Conservation (phyloP, 2,329 filamentous ascomycete species). For the Microdochium nivale region DNA sequence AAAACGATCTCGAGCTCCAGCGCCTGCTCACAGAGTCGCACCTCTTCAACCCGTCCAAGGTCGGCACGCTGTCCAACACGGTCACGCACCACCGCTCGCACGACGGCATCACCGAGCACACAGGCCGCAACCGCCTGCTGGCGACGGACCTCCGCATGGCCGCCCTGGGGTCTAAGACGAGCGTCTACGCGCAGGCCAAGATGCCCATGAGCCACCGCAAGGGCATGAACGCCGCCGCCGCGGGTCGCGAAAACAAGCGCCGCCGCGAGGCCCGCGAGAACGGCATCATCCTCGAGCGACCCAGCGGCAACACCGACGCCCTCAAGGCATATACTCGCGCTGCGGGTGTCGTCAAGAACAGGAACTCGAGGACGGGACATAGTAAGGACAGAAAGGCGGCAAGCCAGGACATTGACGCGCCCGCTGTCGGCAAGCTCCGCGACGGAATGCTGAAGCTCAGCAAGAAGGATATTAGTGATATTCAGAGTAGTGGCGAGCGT, state of each 20-base stretch:
- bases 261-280: constrained; percentile 79
- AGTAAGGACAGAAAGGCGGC: constrained; percentile 9
- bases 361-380: constrained; percentile 29
- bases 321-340: constrained; percentile 22
- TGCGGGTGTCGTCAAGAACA: constrained; percentile 14
- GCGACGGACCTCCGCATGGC: constrained; percentile 79
- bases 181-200: constrained; percentile 67
- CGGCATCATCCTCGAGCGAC: constrained; percentile 74
- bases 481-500: neutral
- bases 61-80: constrained; percentile 29
- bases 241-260: constrained; percentile 58
- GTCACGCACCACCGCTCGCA: constrained; percentile 12
- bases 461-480: constrained; percentile 1
- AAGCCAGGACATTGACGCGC: constrained; percentile 51
- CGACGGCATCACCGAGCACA: constrained; percentile 25
- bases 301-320: constrained; percentile 8
- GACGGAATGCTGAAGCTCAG: constrained; percentile 40
- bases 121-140: constrained; percentile 68
- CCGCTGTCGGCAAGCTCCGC: constrained; percentile 70
- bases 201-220: constrained; percentile 86
- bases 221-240: constrained; percentile 67
- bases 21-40: constrained; percentile 87
- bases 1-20: constrained; percentile 88
- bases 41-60: constrained; percentile 50
- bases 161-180: constrained; percentile 68